Base-by-base conservation (phyloP, 1,284 basidiomycete species). In the Sphaerobolus stellatus region DNA sequence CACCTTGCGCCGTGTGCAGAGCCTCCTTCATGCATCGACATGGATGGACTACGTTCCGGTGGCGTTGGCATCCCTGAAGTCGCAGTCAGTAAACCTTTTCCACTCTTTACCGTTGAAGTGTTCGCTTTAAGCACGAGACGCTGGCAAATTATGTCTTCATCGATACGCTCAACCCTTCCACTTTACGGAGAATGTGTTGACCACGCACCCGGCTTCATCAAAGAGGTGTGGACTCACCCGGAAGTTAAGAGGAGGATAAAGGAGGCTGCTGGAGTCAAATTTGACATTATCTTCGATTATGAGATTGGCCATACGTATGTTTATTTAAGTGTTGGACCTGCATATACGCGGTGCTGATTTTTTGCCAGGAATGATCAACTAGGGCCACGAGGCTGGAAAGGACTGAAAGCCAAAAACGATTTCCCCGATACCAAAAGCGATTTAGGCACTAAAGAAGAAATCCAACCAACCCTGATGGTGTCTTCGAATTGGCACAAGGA, bases 401-500 rank as follows among this genome's bases (percentile, higher is more conserved):
- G 54, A 14, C 33, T 56, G 38, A 56, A 29, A 47, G 49, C 54
- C 25, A 49, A 56, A 33, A 48, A 48, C 11, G 54, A 56, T 25
- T 40, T 52, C 11, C 49, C 54, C 16, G 50, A 52, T 45, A 25
- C 54, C 22, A n/a, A 18, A 7, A 49, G 54, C 16, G 11, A 49
- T 24, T 27, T 56, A 20, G 54, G 30, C 16, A 47, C n/a, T 16
- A 20, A 30, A 8, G 49, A 31, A 46, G 54, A 56, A 33, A 56
- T 56, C 25, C 13, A 29, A n/a, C 54, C 54, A 14, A 56, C 54
- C 4, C 28, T 56, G 16, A 51, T 51, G 49, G 30, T 25, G 25
- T 47, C 41, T 11, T 49, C 54, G 1, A 56, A 56, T 40, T 56
- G 54, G 54, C 54, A 56, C 27, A 56, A 56, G 25, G 54, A 56